These are phyloP conservation scores for Ceratopteris richardii DNA, from an alignment of 75 land plant genomes.

Conservation along the genomic window DNA sequence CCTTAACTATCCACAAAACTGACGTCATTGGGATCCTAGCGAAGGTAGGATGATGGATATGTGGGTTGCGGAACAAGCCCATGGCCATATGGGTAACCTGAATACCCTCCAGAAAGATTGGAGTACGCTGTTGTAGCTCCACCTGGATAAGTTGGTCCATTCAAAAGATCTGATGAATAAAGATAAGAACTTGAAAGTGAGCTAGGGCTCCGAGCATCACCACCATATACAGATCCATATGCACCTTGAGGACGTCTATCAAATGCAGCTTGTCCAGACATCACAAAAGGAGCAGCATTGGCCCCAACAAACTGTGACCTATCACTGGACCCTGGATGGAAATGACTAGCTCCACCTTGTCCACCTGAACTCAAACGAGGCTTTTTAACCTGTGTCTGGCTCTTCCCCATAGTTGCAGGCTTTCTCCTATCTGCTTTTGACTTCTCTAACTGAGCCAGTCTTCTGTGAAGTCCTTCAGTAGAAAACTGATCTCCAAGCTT, in stretches of 20 bases:
- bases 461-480: conserved; percentile 24
- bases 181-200: conserved; percentile 36
- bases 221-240: conserved; percentile 34
- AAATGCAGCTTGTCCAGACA: conserved; percentile 21
- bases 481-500: conserved; percentile 37
- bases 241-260: conserved; percentile 33
- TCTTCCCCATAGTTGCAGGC: conserved; percentile 15
- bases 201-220: conserved; percentile 37
- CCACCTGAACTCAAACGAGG: conserved; percentile 24
- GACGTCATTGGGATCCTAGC: too few species aligned
- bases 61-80: neutral
- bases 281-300: neutral
- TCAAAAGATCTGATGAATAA: conserved; percentile 30
- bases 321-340: neutral
- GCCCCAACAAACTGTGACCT: conserved; percentile 6
- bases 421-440: conserved; percentile 25
- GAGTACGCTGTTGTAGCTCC: neutral
- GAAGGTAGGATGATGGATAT: conserved; percentile 1
- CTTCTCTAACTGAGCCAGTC: conserved; percentile 36
- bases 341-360: neutral
- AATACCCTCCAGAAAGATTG: neutral
- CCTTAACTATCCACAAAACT: too few species aligned
- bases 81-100: conserved; percentile 3
- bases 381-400: conserved; percentile 17
- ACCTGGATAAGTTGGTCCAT: conserved; percentile 13